A percentile compares a stretch with the other conserved stretches of the same genome.
These are phyloP conservation scores for Zygotorulaspora mrakii DNA, from an alignment of 1,139 yeast genomes.

Conservation along the genomic window DNA sequence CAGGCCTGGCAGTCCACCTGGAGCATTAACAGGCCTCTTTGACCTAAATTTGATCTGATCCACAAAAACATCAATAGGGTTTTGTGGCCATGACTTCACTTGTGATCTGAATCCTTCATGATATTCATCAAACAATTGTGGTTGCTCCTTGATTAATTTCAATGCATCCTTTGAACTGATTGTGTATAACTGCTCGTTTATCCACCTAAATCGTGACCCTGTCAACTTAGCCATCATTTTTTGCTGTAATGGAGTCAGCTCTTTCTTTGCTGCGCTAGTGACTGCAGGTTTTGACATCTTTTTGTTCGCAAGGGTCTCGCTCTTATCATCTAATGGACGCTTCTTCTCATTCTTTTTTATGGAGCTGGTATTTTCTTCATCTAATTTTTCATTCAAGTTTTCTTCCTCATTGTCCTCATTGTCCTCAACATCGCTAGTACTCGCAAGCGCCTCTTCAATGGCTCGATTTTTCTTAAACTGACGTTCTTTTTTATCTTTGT, in stretches of 20 bases:
- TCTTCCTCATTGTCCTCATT: constrained; percentile 6
- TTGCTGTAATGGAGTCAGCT: constrained; percentile 85
- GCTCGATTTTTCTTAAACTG: constrained; percentile 15
- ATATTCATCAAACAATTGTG: constrained; percentile 86
- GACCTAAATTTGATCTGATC: constrained; percentile 62
- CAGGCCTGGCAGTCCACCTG: constrained; percentile 87
- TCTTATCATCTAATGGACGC: constrained; percentile 8
- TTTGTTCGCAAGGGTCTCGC: constrained; percentile 3
- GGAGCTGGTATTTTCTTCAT: constrained; percentile 2
- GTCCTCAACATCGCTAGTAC: constrained; percentile 5
- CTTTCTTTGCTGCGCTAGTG: constrained; percentile 29
- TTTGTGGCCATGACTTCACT: constrained; percentile 96
- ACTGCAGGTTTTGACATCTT: constrained; percentile 3
- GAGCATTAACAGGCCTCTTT: constrained; percentile 74
- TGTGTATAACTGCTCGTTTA: constrained; percentile 90
- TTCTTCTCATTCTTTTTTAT: constrained; percentile 9
- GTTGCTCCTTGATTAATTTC: constrained; percentile 69
- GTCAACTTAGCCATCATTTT: constrained; percentile 93
- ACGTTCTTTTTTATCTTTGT: constrained; percentile 14
- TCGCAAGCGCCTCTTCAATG: constrained; percentile 7
- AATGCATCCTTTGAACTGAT: constrained; percentile 75
- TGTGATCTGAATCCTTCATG: constrained; percentile 94
- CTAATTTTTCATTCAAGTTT: constrained; percentile 10
- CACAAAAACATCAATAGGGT: constrained; percentile 88
- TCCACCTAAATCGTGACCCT: constrained; percentile 97